Evolutionary conservation across 805 yeast species (phyloP).

Genomic region (Deakozyma indianensis): DNA sequence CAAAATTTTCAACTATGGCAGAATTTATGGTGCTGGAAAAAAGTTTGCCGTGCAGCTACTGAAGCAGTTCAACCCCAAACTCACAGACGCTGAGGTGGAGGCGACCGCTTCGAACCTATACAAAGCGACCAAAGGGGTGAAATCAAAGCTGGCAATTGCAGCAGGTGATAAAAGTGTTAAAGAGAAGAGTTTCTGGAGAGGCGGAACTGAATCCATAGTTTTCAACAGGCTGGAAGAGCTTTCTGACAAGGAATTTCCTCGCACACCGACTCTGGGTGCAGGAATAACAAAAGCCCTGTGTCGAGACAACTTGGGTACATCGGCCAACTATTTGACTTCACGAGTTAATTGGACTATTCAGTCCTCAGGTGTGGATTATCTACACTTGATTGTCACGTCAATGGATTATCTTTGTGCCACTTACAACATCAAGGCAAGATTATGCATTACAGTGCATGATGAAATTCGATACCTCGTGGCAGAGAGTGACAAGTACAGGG

Average conservation of each 20-base stretch:
- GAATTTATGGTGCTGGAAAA: conserved; percentile 96
- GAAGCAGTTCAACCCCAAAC: conserved; percentile 63
- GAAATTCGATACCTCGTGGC: conserved; percentile 74
- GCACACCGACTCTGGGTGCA: conserved; percentile 87
- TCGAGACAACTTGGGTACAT: conserved; percentile 46
- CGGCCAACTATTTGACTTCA: conserved; percentile 60
- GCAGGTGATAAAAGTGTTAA: background rate
- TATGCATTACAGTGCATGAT: conserved; percentile 85
- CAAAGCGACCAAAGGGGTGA: conserved; percentile 67
- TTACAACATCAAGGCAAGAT: conserved; percentile 58
- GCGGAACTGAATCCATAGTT: conserved; percentile 88
- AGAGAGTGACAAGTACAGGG: conserved; percentile 58
- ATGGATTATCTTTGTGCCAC: conserved; percentile 68
- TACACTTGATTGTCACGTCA: conserved; percentile 69
- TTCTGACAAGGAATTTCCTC: conserved; percentile 67
- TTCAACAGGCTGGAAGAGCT: conserved; percentile 80
- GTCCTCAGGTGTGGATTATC: conserved; percentile 92
- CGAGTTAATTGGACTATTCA: conserved; percentile 97
- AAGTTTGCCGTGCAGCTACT: conserved; percentile 76
- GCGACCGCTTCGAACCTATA: conserved; percentile 54
- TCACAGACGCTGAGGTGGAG: conserved; percentile 54
- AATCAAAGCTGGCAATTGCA: conserved; percentile 8
- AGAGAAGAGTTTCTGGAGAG: conserved; percentile 29
- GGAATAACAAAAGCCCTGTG: conserved; percentile 78
- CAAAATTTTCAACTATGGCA: conserved; percentile 87